Conservation (phyloP, 768 basidiomycete species). For the Mycena metata region DNA sequence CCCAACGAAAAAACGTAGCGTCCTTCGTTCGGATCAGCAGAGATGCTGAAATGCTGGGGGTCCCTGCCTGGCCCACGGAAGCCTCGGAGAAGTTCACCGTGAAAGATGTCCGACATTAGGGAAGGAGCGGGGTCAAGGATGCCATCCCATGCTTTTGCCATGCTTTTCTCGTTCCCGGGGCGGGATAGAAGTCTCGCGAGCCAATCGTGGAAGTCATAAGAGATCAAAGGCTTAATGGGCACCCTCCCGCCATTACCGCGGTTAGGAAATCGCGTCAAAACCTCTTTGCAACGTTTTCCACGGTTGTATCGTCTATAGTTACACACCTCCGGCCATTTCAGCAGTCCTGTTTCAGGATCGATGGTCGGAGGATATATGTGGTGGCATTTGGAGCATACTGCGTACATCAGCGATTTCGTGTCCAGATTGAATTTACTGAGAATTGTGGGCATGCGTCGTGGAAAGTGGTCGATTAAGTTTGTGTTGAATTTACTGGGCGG, state of each 20-base stretch:
- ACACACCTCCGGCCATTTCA: not conserved
- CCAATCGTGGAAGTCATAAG: slow-evolving; percentile 47
- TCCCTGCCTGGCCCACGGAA: not conserved
- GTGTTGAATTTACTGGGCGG: too few relatives aligned
- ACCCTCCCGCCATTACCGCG: not conserved
- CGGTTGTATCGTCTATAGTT: slow-evolving; percentile 6
- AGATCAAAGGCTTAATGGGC: slow-evolving; percentile 41
- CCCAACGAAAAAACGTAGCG: slow-evolving; percentile 36
- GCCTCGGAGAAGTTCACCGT: not conserved
- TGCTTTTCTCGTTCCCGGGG: slow-evolving; percentile 40
- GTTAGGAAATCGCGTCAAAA: not conserved
- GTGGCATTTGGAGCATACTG: not conserved
- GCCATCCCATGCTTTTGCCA: slow-evolving; percentile 42
- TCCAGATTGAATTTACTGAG: not conserved
- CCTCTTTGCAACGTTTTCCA: not conserved
- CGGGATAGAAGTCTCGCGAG: slow-evolving; percentile 42
- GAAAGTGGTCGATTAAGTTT: not conserved
- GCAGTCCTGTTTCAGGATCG: not conserved
- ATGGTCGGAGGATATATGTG: not conserved
- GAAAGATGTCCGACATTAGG: not conserved
- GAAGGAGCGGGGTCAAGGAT: not conserved
- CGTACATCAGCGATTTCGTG: not conserved
- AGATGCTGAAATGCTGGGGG: not conserved
- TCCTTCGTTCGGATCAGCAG: not conserved
- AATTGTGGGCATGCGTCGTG: not conserved